Evolutionary conservation across 2,329 filamentous ascomycete genomes (phyloP).

Genomic region (Ceratocystis colombiana): DNA sequence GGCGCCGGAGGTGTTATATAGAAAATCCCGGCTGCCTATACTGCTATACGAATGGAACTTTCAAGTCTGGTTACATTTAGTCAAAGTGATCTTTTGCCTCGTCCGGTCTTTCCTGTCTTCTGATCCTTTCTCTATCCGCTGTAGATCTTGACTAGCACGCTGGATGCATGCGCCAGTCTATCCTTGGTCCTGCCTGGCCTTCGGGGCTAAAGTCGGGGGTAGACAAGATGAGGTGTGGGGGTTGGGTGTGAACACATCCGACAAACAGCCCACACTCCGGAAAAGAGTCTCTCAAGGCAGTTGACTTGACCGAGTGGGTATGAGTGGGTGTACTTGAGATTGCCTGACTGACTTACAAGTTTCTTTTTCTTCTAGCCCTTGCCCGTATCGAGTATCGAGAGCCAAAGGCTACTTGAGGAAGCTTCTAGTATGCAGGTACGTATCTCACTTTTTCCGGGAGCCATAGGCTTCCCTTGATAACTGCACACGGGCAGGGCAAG

Average conservation of each 20-base stretch:
- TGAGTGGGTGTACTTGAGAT: background rate
- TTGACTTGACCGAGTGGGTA: background rate
- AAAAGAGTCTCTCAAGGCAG: background rate
- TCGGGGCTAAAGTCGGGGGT: too few species aligned
- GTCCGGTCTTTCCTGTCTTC: background rate
- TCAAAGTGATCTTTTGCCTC: background rate
- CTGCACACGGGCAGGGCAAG: background rate
- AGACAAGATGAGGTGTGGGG: too few species aligned
- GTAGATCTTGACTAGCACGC: constrained; percentile 1
- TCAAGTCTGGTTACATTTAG: background rate
- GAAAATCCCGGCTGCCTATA: background rate
- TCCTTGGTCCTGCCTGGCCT: background rate
- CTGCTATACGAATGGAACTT: background rate
- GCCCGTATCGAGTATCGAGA: too few species aligned
- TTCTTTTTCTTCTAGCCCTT: background rate
- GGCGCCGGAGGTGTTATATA: constrained; percentile 1
- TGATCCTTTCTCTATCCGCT: background rate
- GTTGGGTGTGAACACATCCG: background rate
- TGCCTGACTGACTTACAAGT: background rate
- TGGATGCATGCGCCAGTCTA: background rate
- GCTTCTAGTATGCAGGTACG: background rate
- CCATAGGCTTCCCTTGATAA: background rate
- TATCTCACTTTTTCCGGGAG: background rate
- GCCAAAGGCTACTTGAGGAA: background rate
- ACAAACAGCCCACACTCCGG: background rate